Evolutionary conservation across 202 grass and related monocot species (phyloP).

Genomic region (Elaeis oleifera): DNA sequence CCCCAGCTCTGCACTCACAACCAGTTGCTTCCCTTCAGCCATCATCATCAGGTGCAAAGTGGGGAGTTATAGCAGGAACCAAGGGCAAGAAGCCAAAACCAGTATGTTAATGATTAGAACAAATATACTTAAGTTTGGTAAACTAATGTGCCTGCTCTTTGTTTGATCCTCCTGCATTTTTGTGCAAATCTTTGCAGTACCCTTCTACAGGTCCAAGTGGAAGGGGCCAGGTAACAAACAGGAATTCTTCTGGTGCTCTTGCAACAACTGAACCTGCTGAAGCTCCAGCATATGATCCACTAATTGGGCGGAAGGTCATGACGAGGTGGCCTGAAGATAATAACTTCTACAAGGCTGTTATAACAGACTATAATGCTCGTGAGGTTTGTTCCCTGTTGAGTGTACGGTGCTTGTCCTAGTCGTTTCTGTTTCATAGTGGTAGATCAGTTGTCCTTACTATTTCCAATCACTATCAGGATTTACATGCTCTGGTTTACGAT

Average conservation of each 20-base stretch:
- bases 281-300: neutral
- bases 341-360: slow-evolving; percentile 16
- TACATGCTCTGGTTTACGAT: slow-evolving; percentile 2
- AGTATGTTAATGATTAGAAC: slow-evolving; percentile 1
- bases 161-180: neutral
- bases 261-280: slow-evolving; percentile 1
- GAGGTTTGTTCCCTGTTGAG: neutral
- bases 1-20: neutral
- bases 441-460: neutral
- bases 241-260: slow-evolving; percentile 3
- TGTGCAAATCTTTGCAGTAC: neutral
- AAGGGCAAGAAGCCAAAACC: slow-evolving; percentile 10
- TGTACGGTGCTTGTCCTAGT: neutral
- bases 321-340: slow-evolving; percentile 17
- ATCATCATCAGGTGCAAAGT: slow-evolving; percentile 7
- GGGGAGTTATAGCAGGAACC: neutral
- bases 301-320: slow-evolving; percentile 15
- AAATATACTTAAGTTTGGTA: neutral
- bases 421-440: neutral
- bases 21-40: neutral
- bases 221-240: neutral
- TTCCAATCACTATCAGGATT: neutral
- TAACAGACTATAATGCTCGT: neutral
- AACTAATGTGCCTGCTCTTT: neutral
- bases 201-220: neutral